Evolutionary conservation across 208 protist genomes (phyloP).

Genomic region (Leishmania major): DNA sequence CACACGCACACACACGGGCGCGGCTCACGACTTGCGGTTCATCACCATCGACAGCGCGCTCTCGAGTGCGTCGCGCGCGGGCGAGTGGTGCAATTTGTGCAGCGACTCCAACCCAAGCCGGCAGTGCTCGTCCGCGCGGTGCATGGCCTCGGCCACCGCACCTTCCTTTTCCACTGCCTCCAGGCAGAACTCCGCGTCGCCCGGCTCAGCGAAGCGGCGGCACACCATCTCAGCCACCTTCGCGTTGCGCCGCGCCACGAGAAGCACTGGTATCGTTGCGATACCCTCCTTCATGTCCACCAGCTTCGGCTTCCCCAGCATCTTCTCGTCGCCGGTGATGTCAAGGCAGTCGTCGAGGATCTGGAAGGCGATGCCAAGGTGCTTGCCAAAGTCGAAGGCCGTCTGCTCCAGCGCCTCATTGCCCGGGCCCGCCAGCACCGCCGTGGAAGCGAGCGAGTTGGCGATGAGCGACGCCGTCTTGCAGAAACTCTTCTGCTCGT

Average conservation of each 20-base stretch:
- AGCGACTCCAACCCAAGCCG: conserved; percentile 50
- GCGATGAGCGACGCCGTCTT: conserved; percentile 95
- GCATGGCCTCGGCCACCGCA: conserved; percentile 60
- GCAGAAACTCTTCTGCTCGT: conserved; percentile 93
- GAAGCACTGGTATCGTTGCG: conserved; percentile 80
- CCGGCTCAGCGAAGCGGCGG: conserved; percentile 52
- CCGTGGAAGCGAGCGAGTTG: conserved; percentile 89
- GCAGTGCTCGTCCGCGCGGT: conserved; percentile 73
- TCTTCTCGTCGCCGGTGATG: conserved; percentile 80
- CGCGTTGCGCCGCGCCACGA: conserved; percentile 60
- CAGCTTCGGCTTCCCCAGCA: conserved; percentile 78
- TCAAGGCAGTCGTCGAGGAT: conserved; percentile 96
- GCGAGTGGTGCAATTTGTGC: conserved; percentile 50
- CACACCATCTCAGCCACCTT: conserved; percentile 59
- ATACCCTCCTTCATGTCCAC: conserved; percentile 83
- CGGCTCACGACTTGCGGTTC: conserved; percentile 43
- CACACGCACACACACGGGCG: not conserved
- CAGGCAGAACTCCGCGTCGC: conserved; percentile 51
- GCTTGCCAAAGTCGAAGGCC: conserved; percentile 87
- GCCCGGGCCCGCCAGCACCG: conserved; percentile 77
- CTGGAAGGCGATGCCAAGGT: conserved; percentile 95
- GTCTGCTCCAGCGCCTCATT: conserved; percentile 49
- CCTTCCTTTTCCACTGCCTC: conserved; percentile 50
- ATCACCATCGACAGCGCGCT: conserved; percentile 61
- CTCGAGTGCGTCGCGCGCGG: conserved; percentile 66